Conservation (phyloP, 805 yeast genomes). For the Kuraishia capsulata region DNA sequence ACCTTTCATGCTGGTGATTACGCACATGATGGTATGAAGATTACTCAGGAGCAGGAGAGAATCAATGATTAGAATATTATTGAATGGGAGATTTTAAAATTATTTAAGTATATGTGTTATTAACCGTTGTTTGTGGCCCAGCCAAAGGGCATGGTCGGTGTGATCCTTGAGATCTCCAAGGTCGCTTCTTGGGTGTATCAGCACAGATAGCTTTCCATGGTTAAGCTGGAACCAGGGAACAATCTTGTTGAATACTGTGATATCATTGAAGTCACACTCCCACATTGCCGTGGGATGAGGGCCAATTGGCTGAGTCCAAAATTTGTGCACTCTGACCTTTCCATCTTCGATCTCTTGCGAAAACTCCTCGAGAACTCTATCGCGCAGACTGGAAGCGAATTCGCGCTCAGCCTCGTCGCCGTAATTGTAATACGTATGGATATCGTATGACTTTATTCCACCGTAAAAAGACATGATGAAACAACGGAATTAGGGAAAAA, state of each 20-base stretch:
- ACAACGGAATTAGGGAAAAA: background rate
- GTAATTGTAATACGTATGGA: conserved; percentile 44
- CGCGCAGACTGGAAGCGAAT: conserved; percentile 17
- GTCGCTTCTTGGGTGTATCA: conserved; percentile 43
- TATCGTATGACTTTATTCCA: conserved; percentile 33
- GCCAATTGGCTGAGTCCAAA: conserved; percentile 42
- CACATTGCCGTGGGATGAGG: conserved; percentile 55
- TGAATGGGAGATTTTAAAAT: no score
- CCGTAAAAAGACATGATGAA: conserved; percentile 6
- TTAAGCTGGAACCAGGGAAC: conserved; percentile 43
- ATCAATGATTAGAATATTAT: no score
- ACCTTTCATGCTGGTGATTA: no score
- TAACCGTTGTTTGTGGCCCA: conserved; percentile 27
- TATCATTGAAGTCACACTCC: conserved; percentile 42
- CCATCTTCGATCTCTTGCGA: conserved; percentile 23
- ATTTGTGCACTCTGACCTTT: conserved; percentile 30
- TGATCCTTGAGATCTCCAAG: conserved; percentile 37
- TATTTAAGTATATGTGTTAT: conserved; percentile 3
- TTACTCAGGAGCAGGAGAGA: no score
- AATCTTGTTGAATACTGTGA: conserved; percentile 32
- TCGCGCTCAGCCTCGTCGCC: conserved; percentile 22
- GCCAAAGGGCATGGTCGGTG: conserved; percentile 47
- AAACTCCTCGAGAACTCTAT: conserved; percentile 14
- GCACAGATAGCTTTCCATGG: conserved; percentile 42
- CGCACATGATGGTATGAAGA: no score